These are phyloP conservation scores for Nymphaea thermarum DNA, from an alignment of 164 flowering plant species.

Conservation along the genomic window DNA sequence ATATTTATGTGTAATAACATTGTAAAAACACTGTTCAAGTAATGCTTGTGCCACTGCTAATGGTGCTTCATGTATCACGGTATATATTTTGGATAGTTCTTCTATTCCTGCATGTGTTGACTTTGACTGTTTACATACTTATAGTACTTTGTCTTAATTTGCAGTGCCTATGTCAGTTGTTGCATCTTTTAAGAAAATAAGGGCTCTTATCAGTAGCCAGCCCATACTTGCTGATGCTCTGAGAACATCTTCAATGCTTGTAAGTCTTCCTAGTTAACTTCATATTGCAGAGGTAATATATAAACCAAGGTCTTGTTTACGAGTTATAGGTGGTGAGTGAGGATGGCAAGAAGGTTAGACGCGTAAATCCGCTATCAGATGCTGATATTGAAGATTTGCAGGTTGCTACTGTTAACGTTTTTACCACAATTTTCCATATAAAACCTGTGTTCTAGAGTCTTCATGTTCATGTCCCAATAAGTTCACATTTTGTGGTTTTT, in stretches of 20 bases:
- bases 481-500: not conserved
- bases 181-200: slow-evolving; percentile 90
- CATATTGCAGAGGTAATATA: not conserved
- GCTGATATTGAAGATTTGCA: slow-evolving; percentile 81
- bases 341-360: slow-evolving; percentile 81
- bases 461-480: not conserved
- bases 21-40: too few species aligned
- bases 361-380: slow-evolving; percentile 57
- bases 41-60: too few species aligned
- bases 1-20: too few species aligned
- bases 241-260: slow-evolving; percentile 70
- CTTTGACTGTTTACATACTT: too few species aligned
- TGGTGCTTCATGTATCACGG: too few species aligned
- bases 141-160: slow-evolving; percentile 7
- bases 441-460: too few species aligned
- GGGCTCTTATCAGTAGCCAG: slow-evolving; percentile 42
- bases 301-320: not conserved
- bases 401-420: slow-evolving; percentile 17
- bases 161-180: slow-evolving; percentile 87
- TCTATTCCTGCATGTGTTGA: too few species aligned
- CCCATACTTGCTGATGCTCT: slow-evolving; percentile 69
- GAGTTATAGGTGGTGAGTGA: slow-evolving; percentile 67
- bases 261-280: slow-evolving; percentile 21
- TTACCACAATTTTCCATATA: not conserved
- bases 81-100: too few species aligned